phyloP scores from a whole-genome alignment of 164 flowering plant genomes.

The Litsea cubeba region DNA sequence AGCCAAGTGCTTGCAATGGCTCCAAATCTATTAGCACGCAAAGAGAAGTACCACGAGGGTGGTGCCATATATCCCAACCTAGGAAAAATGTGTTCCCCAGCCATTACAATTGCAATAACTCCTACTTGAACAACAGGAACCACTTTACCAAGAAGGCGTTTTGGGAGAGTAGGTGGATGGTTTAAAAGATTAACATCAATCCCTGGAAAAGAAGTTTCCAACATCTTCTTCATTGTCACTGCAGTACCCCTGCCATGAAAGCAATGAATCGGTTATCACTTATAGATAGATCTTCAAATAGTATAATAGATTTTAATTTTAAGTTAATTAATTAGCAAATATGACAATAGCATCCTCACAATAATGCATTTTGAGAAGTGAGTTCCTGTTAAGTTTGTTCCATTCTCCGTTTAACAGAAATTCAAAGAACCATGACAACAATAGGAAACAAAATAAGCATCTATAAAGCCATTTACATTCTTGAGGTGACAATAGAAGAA shows the following conservation, averaged over 20 bases:
- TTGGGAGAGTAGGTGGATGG: slow-evolving; percentile 80
- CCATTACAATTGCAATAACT: slow-evolving; percentile 58
- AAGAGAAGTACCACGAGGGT: slow-evolving; percentile 72
- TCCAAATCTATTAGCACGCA: slow-evolving; percentile 86
- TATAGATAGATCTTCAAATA: background rate
- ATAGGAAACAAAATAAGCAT: too few relatives aligned
- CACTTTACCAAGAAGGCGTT: slow-evolving; percentile 67
- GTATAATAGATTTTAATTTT: background rate
- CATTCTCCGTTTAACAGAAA: too few relatives aligned
- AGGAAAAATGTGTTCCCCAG: slow-evolving; percentile 90
- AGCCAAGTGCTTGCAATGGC: slow-evolving; percentile 86
- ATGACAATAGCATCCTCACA: too few relatives aligned
- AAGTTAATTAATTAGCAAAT: too few relatives aligned
- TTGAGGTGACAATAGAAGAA: too few relatives aligned
- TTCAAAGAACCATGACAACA: too few relatives aligned
- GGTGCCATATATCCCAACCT: slow-evolving; percentile 63
- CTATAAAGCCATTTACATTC: too few relatives aligned
- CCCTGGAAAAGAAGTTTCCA: slow-evolving; percentile 76
- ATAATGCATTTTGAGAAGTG: too few relatives aligned
- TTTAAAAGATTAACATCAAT: slow-evolving; percentile 68
- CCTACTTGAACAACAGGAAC: slow-evolving; percentile 77
- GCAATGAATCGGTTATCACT: background rate
- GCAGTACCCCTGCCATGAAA: slow-evolving; percentile 72
- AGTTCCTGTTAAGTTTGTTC: too few relatives aligned
- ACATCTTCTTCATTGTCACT: slow-evolving; percentile 69